Evolutionary conservation across 2,329 filamentous ascomycete species (phyloP).

Genomic region (Trichoderma sp.): DNA sequence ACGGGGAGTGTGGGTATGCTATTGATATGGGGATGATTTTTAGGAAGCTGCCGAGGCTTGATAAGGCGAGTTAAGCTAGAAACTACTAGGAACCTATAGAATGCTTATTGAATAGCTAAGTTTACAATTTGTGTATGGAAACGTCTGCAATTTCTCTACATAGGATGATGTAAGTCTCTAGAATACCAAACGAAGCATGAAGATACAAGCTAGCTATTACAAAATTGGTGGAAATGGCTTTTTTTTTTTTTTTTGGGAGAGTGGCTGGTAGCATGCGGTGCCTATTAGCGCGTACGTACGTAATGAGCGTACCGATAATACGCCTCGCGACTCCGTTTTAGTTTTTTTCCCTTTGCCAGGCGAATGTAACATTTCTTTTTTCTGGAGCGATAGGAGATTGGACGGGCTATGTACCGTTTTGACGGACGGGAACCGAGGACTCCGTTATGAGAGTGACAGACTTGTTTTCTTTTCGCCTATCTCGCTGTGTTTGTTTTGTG

Average conservation of each 20-base stretch:
- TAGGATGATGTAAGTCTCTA: not conserved
- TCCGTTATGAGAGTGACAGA: not conserved
- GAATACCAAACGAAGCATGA: not conserved
- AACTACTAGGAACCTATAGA: not conserved
- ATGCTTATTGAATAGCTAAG: not conserved
- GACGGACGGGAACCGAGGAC: not conserved
- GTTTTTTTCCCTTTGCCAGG: not conserved
- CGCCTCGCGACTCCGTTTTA: not conserved
- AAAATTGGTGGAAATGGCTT: not conserved
- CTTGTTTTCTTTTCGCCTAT: not conserved
- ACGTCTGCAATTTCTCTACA: not conserved
- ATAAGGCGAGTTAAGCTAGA: not conserved
- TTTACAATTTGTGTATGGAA: not conserved
- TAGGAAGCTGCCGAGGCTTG: not conserved
- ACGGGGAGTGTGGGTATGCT: not conserved
- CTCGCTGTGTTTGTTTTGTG: not conserved
- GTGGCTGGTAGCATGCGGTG: not conserved
- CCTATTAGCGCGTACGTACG: not conserved
- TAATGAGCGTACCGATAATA: not conserved
- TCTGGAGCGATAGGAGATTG: not conserved
- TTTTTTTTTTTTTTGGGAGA: too few species aligned
- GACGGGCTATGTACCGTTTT: not conserved
- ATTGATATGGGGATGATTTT: not conserved
- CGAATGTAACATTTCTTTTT: conserved; percentile 24
- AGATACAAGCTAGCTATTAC: too few species aligned